Percentiles rank a stretch among this genome's conserved stretches.
These are phyloP conservation scores for Stellera chamaejasme DNA, from an alignment of 345 rosid species.

Conservation along the genomic window DNA sequence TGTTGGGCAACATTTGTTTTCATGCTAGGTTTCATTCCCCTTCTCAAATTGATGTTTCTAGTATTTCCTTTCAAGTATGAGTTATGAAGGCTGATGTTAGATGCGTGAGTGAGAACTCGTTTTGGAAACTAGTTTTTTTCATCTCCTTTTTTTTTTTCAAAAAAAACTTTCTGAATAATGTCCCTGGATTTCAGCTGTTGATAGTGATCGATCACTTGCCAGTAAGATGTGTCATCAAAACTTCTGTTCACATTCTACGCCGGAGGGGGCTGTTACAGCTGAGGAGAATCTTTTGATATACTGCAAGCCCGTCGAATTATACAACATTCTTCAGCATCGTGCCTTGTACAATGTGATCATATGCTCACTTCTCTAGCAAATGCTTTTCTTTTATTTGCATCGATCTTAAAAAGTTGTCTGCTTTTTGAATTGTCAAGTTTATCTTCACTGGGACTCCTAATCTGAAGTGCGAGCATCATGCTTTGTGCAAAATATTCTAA, in stretches of 20 bases:
- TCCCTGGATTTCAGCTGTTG: neutral
- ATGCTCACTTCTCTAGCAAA: slow-evolving; percentile 6
- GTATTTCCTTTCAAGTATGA: neutral
- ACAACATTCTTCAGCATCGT: slow-evolving; percentile 64
- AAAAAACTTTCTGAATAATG: neutral
- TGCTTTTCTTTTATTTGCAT: slow-evolving; percentile 4
- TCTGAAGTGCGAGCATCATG: too few relatives aligned
- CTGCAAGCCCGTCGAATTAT: slow-evolving; percentile 83
- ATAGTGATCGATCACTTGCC: slow-evolving; percentile 19
- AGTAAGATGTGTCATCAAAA: slow-evolving; percentile 69
- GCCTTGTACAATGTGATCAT: slow-evolving; percentile 41
- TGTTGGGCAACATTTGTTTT: neutral
- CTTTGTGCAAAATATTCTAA: too few relatives aligned
- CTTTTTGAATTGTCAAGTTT: slow-evolving; percentile 3
- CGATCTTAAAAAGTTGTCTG: neutral
- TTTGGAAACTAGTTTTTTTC: neutral
- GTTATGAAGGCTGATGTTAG: too few relatives aligned
- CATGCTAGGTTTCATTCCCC: neutral
- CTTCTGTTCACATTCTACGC: slow-evolving; percentile 42
- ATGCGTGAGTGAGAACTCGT: neutral
- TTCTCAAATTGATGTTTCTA: neutral
- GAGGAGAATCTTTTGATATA: slow-evolving; percentile 63
- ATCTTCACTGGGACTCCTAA: neutral
- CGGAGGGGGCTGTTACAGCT: slow-evolving; percentile 55
- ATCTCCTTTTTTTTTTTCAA: too few relatives aligned